Evolutionary conservation across 495 filamentous ascomycete genomes (phyloP), one percentile per base, ranked within the genome.

Genomic region (Aspergillus diversus): DNA sequence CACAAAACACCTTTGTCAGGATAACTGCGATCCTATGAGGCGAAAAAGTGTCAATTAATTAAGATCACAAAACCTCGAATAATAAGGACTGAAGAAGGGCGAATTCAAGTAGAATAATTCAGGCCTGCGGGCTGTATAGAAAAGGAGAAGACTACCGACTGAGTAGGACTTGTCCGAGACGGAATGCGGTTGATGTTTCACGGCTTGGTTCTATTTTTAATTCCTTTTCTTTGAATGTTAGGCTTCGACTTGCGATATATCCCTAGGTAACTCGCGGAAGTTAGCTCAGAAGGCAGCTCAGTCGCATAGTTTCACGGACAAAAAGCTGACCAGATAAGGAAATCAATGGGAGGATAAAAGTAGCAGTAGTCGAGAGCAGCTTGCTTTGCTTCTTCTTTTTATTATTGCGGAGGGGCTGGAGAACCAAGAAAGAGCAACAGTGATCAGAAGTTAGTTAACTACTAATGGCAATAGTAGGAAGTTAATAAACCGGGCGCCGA

Each of bases 121-220:
- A 9, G 42, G 50, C 7, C n/a, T 32, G 4, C 2, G 33, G 46
- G 17, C 33, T 34, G 33, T 39, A 39, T 31, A 12, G 37, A 56
- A 64, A 59, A 60, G 57, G 57, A 43, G 57, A 60, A 48, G 39
- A 56, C 37, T 53, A 64, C 62, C 51, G 50, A 27, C 7, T 27
- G 48, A 12, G 56, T 33, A 50, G 39, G 32, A 56, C 43, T 31
- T 53, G 55, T 31, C 59, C 56, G 46, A 37, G 9, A 33, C 16
- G 49, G 7, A 5, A 37, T 64, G 42, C n/a, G 43, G 57, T 50
- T 21, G 49, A 59, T 64, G 61, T 67, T 64, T 64, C 65, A 67
- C 61, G 56, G 54, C 37, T 49, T 48, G 4, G 61, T 61, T 62
- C 65, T 67, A 62, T 67, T 64, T 67, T 62, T 62, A 59, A 21